Percentiles rank a stretch among this genome's conserved stretches.
phyloP scores from a whole-genome alignment of 768 basidiomycete species.

The Psilocybe cyanescens region DNA sequence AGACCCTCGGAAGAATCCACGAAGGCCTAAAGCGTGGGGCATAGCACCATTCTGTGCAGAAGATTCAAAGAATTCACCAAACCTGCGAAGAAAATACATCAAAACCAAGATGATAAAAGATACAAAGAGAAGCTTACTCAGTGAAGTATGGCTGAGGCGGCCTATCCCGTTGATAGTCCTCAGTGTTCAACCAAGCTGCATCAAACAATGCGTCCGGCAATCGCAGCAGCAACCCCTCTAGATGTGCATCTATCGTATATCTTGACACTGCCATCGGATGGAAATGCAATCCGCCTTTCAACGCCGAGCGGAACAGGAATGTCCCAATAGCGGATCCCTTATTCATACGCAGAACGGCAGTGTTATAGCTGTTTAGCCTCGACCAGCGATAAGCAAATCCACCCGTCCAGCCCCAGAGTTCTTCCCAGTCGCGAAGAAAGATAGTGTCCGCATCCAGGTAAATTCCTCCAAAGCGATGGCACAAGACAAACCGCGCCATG shows the following conservation, averaged over 20 bases:
- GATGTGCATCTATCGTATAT: slow-evolving; percentile 82
- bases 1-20: slow-evolving; percentile 91
- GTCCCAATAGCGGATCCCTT: slow-evolving; percentile 87
- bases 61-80: slow-evolving; percentile 83
- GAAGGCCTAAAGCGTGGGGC: slow-evolving; percentile 83
- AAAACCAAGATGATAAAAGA: slow-evolving; percentile 1
- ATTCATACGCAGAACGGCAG: slow-evolving; percentile 88
- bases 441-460: slow-evolving; percentile 96
- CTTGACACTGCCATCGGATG: slow-evolving; percentile 91
- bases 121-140: slow-evolving; percentile 48
- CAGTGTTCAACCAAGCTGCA: slow-evolving; percentile 93
- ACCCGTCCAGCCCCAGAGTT: slow-evolving; percentile 93
- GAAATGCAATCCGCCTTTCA: slow-evolving; percentile 92
- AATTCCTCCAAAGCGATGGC: slow-evolving; percentile 92
- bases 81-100: slow-evolving; percentile 45
- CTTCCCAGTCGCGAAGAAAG: slow-evolving; percentile 94
- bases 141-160: slow-evolving; percentile 94
- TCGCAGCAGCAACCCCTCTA: slow-evolving; percentile 77
- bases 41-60: slow-evolving; percentile 71
- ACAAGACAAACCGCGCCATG: slow-evolving; percentile 95
- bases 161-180: slow-evolving; percentile 85
- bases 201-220: slow-evolving; percentile 94
- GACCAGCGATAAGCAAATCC: slow-evolving; percentile 97
- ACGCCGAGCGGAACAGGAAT: slow-evolving; percentile 89
- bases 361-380: slow-evolving; percentile 91